Evolutionary conservation across 305 asterid species (phyloP).

Genomic region (Andrographis paniculata): DNA sequence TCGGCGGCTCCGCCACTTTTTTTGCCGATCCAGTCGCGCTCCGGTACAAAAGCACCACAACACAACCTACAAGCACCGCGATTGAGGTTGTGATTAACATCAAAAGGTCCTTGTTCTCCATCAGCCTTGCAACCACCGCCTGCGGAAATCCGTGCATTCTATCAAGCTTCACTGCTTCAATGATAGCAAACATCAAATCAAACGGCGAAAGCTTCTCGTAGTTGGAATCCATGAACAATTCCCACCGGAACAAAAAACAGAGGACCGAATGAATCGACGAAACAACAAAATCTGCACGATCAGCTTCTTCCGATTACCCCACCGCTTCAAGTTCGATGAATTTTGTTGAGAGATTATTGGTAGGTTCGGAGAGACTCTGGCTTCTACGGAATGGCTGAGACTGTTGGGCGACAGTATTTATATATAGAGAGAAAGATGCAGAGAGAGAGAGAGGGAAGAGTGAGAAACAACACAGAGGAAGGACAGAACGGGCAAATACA

Average conservation of each 20-base stretch:
- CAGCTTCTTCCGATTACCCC: conserved; percentile 13
- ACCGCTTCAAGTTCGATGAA: conserved; percentile 15
- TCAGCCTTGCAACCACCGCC: conserved; percentile 44
- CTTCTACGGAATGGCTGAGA: conserved; percentile 8
- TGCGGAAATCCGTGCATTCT: conserved; percentile 45
- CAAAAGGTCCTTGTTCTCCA: conserved; percentile 65
- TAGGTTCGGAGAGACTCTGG: conserved; percentile 36
- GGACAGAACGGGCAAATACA: background rate
- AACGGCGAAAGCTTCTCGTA: conserved; percentile 63
- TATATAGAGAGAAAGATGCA: background rate
- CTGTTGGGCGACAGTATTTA: background rate
- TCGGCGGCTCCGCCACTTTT: conserved; percentile 41
- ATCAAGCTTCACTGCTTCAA: conserved; percentile 48
- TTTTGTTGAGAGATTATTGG: conserved; percentile 20
- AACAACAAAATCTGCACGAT: background rate
- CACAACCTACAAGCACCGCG: conserved; percentile 66
- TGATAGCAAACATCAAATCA: conserved; percentile 72
- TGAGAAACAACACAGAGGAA: no score
- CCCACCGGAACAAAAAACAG: background rate
- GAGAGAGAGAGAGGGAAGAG: background rate
- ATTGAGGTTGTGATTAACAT: conserved; percentile 65
- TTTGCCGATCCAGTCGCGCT: conserved; percentile 38
- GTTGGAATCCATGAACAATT: conserved; percentile 32
- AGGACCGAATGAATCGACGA: background rate
- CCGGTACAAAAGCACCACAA: conserved; percentile 41